Evolutionary conservation across 768 basidiomycete species (phyloP).

Genomic region (Rhodotorula sphaerocarpa): DNA sequence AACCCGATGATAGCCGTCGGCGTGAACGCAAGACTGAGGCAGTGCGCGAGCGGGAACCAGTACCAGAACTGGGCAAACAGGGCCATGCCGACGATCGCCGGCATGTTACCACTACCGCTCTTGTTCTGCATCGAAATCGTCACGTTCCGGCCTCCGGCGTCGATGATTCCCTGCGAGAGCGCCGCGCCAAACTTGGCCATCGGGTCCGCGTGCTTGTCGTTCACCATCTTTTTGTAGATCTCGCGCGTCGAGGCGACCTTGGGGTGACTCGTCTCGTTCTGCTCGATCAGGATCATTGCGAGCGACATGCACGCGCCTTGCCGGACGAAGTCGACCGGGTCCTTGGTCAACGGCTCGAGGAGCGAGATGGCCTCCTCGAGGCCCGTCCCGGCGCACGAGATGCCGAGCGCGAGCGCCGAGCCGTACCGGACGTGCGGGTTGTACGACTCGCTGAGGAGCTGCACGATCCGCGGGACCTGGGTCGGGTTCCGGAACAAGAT

Average conservation of each 20-base stretch:
- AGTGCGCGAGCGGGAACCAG: constrained; percentile 96
- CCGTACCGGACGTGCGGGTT: constrained; percentile 98
- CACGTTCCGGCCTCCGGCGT: constrained; percentile 92
- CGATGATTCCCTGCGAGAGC: constrained; percentile 90
- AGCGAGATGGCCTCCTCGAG: constrained; percentile 95
- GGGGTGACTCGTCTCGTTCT: constrained; percentile 80
- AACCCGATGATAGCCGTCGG: constrained; percentile 92
- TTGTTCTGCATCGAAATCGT: constrained; percentile 89
- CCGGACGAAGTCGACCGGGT: constrained; percentile 94
- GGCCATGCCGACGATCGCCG: constrained; percentile 93
- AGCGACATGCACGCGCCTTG: constrained; percentile 94
- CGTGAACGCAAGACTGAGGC: constrained; percentile 81
- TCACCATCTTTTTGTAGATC: constrained; percentile 79
- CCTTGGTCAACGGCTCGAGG: constrained; percentile 95
- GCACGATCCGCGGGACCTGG: constrained; percentile 93
- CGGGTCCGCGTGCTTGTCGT: constrained; percentile 96
- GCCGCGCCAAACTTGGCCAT: constrained; percentile 98
- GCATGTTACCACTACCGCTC: constrained; percentile 85
- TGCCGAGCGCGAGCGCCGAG: constrained; percentile 88
- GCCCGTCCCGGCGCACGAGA: constrained; percentile 95
- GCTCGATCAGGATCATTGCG: constrained; percentile 93
- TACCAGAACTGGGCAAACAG: constrained; percentile 99
- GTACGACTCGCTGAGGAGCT: constrained; percentile 93
- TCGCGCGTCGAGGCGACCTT: constrained; percentile 70
- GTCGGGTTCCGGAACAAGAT: constrained; percentile 91